Conservation (phyloP, 129 eudicot genomes). For the Artemisia argyi region DNA sequence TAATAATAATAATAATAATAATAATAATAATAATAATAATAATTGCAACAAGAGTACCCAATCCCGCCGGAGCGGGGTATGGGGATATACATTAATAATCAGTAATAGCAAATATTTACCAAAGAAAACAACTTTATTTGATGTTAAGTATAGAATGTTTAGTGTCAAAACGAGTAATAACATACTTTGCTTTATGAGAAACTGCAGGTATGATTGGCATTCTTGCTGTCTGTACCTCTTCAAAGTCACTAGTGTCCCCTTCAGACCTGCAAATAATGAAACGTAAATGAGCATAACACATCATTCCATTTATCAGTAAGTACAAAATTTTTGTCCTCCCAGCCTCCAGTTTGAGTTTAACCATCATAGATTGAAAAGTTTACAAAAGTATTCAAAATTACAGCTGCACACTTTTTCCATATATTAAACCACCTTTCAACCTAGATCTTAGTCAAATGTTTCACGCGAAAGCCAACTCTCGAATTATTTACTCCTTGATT, state of each 20-base stretch:
- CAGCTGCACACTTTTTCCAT: not conserved
- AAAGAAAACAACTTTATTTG: too few relatives aligned
- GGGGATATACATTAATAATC: too few relatives aligned
- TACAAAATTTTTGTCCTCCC: not conserved
- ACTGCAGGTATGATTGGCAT: slow-evolving; percentile 1
- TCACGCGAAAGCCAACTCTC: too few relatives aligned
- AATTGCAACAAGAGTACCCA: too few relatives aligned
- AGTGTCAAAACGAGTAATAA: too few relatives aligned
- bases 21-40: too few relatives aligned
- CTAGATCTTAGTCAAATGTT: slow-evolving; percentile 4
- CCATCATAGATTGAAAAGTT: not conserved
- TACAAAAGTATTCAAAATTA: not conserved
- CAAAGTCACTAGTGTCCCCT: not conserved
- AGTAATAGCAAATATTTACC: too few relatives aligned
- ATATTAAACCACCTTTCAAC: not conserved
- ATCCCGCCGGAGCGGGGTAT: too few relatives aligned
- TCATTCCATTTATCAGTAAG: not conserved
- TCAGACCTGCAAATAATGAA: not conserved
- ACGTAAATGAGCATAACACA: not conserved
- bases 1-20: too few relatives aligned
- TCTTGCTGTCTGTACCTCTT: not conserved
- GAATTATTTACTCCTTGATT: too few relatives aligned
- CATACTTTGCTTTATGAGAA: not conserved
- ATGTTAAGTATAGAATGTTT: too few relatives aligned
- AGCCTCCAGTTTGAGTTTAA: not conserved